Percentiles rank a stretch among this genome's conserved stretches.
Evolutionary conservation across 202 grass and related monocot genomes (phyloP).

Genomic region (Tripidium arundinaceum): DNA sequence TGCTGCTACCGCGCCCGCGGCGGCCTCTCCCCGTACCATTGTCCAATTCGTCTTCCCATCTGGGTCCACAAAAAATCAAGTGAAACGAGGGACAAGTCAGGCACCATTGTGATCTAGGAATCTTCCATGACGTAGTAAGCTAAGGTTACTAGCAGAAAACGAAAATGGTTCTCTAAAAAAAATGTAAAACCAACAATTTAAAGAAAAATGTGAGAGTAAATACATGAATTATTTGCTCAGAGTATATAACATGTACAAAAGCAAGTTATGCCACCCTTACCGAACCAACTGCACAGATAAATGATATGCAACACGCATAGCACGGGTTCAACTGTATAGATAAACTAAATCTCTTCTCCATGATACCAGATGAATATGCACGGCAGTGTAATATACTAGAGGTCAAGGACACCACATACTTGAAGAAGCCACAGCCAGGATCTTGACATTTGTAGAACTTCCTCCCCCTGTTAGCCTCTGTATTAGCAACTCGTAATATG

Average conservation of each 20-base stretch:
- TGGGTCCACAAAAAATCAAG: conserved; percentile 33
- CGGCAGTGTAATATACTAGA: background rate
- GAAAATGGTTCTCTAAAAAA: background rate
- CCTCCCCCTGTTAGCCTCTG: conserved; percentile 79
- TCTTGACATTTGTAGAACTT: conserved; percentile 82
- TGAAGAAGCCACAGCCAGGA: conserved; percentile 62
- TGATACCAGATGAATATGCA: background rate
- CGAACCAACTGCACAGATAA: background rate
- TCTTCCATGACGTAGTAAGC: background rate
- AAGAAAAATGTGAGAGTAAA: background rate
- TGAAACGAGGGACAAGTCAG: background rate
- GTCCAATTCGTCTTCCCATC: conserved; percentile 79
- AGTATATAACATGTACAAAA: background rate
- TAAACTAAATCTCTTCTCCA: background rate
- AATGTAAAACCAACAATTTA: background rate
- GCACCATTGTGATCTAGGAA: background rate
- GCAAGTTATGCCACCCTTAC: background rate
- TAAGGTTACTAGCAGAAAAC: background rate
- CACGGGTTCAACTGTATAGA: background rate
- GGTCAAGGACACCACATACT: conserved; percentile 34
- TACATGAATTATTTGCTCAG: background rate
- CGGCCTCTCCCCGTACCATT: conserved; percentile 30
- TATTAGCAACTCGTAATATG: conserved; percentile 63
- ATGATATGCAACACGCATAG: background rate
- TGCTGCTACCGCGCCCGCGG: conserved; percentile 26